phyloP scores from a whole-genome alignment of 2,329 filamentous ascomycete species.

The Conoideocrella luteorostrata region DNA sequence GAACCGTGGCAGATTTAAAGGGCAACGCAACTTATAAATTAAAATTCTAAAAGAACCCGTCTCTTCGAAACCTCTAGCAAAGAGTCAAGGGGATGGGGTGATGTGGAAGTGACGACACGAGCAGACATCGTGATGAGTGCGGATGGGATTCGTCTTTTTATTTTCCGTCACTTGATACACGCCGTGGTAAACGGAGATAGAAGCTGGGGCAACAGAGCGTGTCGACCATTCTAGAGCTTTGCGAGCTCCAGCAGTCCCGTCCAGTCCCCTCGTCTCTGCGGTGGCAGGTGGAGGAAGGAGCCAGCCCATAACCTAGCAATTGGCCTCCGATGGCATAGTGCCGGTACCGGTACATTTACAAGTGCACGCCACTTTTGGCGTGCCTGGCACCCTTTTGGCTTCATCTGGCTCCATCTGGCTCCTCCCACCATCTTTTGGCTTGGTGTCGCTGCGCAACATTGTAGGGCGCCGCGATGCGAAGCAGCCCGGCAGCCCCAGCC shows the following conservation, averaged over 20 bases:
- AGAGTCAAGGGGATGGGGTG: neutral
- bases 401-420: neutral
- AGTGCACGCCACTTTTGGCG: slow-evolving; percentile 4
- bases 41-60: too few species aligned
- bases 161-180: slow-evolving; percentile 11
- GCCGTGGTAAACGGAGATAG: slow-evolving; percentile 13
- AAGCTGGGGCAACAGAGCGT: neutral
- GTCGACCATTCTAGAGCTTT: slow-evolving; percentile 9
- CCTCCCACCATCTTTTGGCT: slow-evolving; percentile 11
- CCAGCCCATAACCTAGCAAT: neutral
- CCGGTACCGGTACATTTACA: slow-evolving; percentile 4
- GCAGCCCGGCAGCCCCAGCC: too few species aligned
- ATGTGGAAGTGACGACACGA: neutral
- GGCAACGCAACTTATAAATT: too few species aligned
- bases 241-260: slow-evolving; percentile 1
- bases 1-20: too few species aligned
- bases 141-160: slow-evolving; percentile 10
- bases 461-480: too few species aligned
- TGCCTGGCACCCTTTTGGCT: neutral
- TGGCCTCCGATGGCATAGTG: neutral
- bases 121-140: neutral
- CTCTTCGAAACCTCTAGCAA: too few species aligned
- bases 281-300: slow-evolving; percentile 6
- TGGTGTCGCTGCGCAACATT: neutral
- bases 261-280: neutral